These are phyloP conservation scores for Nephelium lappaceum DNA, from an alignment of 345 rosid species.

Conservation along the genomic window DNA sequence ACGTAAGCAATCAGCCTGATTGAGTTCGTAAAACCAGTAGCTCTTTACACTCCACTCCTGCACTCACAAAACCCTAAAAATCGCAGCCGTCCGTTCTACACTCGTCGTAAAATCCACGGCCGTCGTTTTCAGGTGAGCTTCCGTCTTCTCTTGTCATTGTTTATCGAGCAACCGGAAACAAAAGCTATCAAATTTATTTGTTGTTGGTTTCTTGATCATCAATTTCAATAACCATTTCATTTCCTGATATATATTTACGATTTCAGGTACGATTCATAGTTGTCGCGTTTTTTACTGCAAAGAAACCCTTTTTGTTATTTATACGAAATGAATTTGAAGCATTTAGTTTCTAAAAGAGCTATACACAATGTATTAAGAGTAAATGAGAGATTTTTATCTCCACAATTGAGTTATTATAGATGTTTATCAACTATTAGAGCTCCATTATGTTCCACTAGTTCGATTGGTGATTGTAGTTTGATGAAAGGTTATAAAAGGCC, in stretches of 20 bases:
- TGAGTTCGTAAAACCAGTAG: neutral
- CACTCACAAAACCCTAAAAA: constrained; percentile 10
- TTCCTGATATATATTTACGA: neutral
- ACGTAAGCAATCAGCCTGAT: neutral
- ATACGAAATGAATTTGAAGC: constrained; percentile 46
- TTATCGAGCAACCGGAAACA: neutral
- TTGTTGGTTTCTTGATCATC: neutral
- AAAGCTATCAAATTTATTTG: neutral
- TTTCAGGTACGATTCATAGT: constrained; percentile 13
- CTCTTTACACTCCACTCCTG: neutral
- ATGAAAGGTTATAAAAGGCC: constrained; percentile 2
- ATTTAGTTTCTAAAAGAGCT: constrained; percentile 36
- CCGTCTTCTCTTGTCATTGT: neutral
- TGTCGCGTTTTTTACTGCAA: neutral
- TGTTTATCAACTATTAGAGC: constrained; percentile 32
- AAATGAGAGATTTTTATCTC: constrained; percentile 26
- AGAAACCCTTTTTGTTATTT: neutral
- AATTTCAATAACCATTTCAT: neutral
- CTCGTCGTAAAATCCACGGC: neutral
- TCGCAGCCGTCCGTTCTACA: neutral
- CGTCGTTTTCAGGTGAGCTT: neutral
- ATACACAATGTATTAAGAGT: constrained; percentile 36
- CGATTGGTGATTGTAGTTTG: constrained; percentile 21
- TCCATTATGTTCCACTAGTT: constrained; percentile 21
- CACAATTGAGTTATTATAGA: constrained; percentile 18